These are phyloP conservation scores for Sarocladiaceae sp. DNA, from an alignment of 2,329 filamentous ascomycete species.

Conservation along the genomic window DNA sequence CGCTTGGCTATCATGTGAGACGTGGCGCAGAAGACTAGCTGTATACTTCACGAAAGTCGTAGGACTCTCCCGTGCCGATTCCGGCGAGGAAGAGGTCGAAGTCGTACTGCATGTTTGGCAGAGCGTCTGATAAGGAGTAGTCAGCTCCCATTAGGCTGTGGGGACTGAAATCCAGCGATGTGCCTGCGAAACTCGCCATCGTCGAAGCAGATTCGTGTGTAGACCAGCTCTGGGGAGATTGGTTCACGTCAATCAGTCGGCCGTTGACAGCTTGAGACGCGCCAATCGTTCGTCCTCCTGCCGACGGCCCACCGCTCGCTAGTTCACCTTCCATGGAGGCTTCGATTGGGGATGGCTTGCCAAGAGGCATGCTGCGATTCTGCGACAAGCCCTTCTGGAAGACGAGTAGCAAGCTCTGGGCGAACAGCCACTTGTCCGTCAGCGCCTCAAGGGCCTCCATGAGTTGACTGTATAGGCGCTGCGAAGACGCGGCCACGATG, in stretches of 20 bases:
- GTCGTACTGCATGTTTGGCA: not conserved
- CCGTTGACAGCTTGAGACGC: no score
- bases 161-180: no score
- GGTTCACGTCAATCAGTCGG: no score
- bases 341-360: not conserved
- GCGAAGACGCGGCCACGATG: conserved; percentile 23
- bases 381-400: not conserved
- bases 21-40: not conserved
- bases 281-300: no score
- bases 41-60: not conserved
- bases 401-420: conserved; percentile 20
- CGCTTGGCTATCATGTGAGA: no score
- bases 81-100: conserved; percentile 4
- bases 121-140: not conserved
- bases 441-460: conserved; percentile 21
- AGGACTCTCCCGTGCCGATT: not conserved
- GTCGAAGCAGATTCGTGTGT: no score
- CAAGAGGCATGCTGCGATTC: not conserved
- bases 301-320: no score
- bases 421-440: conserved; percentile 25
- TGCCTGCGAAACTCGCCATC: not conserved
- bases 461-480: conserved; percentile 22
- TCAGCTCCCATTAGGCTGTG: not conserved
- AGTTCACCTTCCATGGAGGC: not conserved
- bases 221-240: no score